Percentiles rank a stretch among this genome's conserved stretches.
Conservation (phyloP, 768 basidiomycete genomes). For the Tulasnella sp. region DNA sequence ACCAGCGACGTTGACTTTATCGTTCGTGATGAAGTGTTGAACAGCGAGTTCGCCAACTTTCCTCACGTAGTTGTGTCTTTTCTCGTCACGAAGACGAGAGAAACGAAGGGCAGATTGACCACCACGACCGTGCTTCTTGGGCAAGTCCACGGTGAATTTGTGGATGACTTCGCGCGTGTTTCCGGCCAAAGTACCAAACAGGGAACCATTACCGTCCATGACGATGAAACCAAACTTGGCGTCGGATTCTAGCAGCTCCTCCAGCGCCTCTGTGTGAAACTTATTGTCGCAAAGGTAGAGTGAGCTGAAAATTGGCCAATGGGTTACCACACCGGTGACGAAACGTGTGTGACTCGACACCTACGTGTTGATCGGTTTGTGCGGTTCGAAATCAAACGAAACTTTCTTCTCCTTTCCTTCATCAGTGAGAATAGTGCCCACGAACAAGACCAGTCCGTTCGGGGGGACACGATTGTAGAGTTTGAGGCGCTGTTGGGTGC, state of each 20-base stretch:
- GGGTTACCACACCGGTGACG: background rate
- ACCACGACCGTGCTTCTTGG: constrained; percentile 99
- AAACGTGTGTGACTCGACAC: constrained; percentile 24
- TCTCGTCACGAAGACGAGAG: constrained; percentile 97
- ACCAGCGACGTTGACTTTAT: constrained; percentile 98
- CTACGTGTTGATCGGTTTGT: constrained; percentile 97
- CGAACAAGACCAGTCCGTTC: constrained; percentile 94
- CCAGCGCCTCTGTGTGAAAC: constrained; percentile 96
- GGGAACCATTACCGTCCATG: constrained; percentile 97
- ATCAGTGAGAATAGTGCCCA: constrained; percentile 94
- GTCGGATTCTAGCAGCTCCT: constrained; percentile 93
- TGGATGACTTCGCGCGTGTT: constrained; percentile 96
- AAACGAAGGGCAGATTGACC: constrained; percentile 99
- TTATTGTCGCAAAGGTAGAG: constrained; percentile 99
- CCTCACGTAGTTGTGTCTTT: constrained; percentile 98
- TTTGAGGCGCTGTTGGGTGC: constrained; percentile 94
- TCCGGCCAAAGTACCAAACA: constrained; percentile 90
- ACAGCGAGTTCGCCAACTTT: constrained; percentile 97
- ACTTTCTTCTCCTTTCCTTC: constrained; percentile 99
- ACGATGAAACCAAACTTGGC: constrained; percentile 98
- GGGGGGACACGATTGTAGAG: constrained; percentile 93
- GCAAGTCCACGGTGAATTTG: constrained; percentile 97
- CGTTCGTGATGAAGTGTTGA: constrained; percentile 93
- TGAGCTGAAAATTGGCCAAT: constrained; percentile 42
- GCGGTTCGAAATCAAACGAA: constrained; percentile 95